phyloP scores from a whole-genome alignment of 371 early-diverging fungal species.

The Nematocida sp. region DNA sequence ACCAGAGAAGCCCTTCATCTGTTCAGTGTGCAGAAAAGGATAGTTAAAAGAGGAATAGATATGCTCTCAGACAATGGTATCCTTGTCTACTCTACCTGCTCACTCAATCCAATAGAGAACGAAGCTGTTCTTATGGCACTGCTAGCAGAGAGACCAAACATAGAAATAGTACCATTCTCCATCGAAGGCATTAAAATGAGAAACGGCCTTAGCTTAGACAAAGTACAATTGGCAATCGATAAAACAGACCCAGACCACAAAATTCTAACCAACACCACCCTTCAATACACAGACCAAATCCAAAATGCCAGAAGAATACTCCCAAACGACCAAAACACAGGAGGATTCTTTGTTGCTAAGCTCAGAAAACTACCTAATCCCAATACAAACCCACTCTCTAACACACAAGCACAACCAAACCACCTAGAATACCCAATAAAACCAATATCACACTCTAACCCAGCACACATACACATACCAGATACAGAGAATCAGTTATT shows the following conservation, averaged over 20 bases:
- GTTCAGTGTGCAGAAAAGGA: slow-evolving; percentile 76
- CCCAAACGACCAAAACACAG: slow-evolving; percentile 90
- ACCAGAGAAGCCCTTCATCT: slow-evolving; percentile 71
- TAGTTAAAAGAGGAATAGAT: slow-evolving; percentile 77
- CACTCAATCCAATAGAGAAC: slow-evolving; percentile 77
- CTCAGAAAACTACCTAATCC: slow-evolving; percentile 67
- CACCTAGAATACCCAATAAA: neutral
- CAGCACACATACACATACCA: neutral
- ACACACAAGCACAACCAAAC: neutral
- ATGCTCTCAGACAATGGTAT: slow-evolving; percentile 80
- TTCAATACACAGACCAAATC: slow-evolving; percentile 68
- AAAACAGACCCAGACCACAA: slow-evolving; percentile 65
- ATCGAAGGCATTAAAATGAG: slow-evolving; percentile 68
- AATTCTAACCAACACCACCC: slow-evolving; percentile 64
- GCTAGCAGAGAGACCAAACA: slow-evolving; percentile 35
- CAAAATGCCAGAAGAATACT: slow-evolving; percentile 82
- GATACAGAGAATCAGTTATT: neutral
- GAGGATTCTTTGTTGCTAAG: slow-evolving; percentile 96
- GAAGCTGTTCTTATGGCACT: slow-evolving; percentile 61
- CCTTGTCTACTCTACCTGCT: slow-evolving; percentile 95
- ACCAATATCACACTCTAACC: slow-evolving; percentile 1
- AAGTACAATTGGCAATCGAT: neutral
- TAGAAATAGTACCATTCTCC: slow-evolving; percentile 35
- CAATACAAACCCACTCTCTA: neutral
- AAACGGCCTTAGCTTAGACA: slow-evolving; percentile 56